Evolutionary conservation across 2,329 filamentous ascomycete genomes (phyloP), one percentile per base, ranked within the genome.

Genomic region (Stagonosporopsis chrysanthemi): DNA sequence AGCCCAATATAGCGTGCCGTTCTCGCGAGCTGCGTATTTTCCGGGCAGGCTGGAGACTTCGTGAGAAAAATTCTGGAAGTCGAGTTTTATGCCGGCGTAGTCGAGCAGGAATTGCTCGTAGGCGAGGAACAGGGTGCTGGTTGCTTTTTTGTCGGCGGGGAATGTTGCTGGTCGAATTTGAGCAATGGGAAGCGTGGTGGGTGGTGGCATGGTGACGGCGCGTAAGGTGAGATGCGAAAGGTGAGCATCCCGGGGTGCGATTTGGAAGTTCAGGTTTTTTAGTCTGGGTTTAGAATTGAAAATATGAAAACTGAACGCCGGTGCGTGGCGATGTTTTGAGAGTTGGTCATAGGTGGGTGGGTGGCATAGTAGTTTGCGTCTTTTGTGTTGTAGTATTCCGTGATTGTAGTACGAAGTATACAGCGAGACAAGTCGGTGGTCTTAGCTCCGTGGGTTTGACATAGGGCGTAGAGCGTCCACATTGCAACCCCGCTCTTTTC

Each of bases 41-140:
- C 84, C 84, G 0, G 85, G 85, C 15, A 88, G 72, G 8, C 69
- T 75, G 6, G 77, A 73, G 19, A 88, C 75, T 67, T 88, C 85
- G 9, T 75, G 66, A 9, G 77, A 66, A 71, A 86, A 87, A 57
- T 79, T 76, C 69, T 88, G 85, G 65, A 84, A 88, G 11, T 78
- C 77, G 33, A 87, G 82, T 62, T 85, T 84, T 48, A 87, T 77
- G 22, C 67, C 47, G 6, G 77, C 73, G 62, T 80, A 80, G 36
- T 38, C 33, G 12, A 52, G 31, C 11, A 52, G 31, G 17, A 44
- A 43, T 6, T 45, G 41, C 33, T 52, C 49, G 50, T 45, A 53
- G 5, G 67, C 73, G 40, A 67, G 65, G 63, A 81, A 81, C 22
- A 81, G 70, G 15, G 47, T 39, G 12, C 51, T 61, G 19, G 74